A percentile compares a stretch with the other conserved stretches of the same genome.
Conservation (phyloP, 805 yeast genomes). For the Candida nitratophila region DNA sequence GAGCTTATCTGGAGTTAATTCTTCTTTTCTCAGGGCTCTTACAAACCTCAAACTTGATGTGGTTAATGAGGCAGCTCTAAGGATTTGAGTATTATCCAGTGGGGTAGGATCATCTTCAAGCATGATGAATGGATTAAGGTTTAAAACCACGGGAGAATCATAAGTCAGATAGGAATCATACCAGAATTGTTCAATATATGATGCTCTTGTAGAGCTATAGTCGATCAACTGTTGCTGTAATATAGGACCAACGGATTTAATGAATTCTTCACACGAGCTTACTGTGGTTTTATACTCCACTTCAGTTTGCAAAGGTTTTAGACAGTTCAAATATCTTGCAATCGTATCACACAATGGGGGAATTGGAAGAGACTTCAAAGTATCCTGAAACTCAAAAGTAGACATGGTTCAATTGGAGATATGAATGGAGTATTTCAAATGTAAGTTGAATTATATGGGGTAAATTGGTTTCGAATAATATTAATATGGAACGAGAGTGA, state of each 20-base stretch:
- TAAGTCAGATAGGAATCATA: conserved; percentile 82
- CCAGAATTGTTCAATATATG: conserved; percentile 93
- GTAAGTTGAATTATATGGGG: no score
- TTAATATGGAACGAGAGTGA: no score
- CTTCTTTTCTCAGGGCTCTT: conserved; percentile 68
- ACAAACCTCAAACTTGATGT: conserved; percentile 73
- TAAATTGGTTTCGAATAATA: background rate
- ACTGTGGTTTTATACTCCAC: conserved; percentile 58
- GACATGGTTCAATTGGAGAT: no score
- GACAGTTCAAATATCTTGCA: conserved; percentile 51
- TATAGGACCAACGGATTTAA: conserved; percentile 47
- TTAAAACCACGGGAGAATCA: conserved; percentile 87
- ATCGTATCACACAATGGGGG: conserved; percentile 71
- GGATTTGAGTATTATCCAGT: conserved; percentile 54
- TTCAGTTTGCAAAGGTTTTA: conserved; percentile 78
- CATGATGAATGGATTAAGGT: conserved; percentile 83
- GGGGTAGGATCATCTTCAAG: conserved; percentile 89
- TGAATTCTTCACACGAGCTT: conserved; percentile 48
- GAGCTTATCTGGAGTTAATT: conserved; percentile 63
- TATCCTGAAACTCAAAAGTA: conserved; percentile 56
- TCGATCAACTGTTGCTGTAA: conserved; percentile 58
- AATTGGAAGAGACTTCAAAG: conserved; percentile 65
- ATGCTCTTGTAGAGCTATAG: conserved; percentile 57
- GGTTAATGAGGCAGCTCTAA: conserved; percentile 75
- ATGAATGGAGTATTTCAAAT: no score